Conservation (phyloP, 345 rosid genomes). For the Rhodamnia rubescens region DNA sequence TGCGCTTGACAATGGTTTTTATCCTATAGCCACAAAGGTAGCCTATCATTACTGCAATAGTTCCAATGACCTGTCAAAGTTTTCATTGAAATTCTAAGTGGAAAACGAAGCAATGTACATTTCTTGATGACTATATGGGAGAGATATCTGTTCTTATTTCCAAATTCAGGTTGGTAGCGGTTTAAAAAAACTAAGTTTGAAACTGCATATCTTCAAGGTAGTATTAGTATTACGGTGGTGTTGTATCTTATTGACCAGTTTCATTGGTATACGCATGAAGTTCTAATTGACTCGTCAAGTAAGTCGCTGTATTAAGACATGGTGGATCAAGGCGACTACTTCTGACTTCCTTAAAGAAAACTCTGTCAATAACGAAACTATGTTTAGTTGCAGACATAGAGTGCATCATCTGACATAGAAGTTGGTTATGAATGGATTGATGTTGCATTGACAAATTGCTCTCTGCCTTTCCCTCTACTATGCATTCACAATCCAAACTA, state of each 20-base stretch:
- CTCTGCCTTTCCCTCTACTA: neutral
- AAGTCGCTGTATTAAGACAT: neutral
- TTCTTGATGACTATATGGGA: neutral
- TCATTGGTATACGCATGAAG: neutral
- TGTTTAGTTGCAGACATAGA: neutral
- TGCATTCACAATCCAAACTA: neutral
- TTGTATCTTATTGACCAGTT: neutral
- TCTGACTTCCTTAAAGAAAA: neutral
- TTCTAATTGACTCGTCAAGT: neutral
- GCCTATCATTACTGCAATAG: neutral
- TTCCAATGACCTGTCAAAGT: neutral
- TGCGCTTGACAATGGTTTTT: conserved; percentile 42
- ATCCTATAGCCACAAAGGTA: conserved; percentile 47
- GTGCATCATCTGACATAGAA: neutral
- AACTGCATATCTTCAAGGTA: neutral
- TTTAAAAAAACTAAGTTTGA: neutral
- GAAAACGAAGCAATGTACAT: neutral
- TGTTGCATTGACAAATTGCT: neutral
- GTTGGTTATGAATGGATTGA: neutral
- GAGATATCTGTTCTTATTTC: neutral
- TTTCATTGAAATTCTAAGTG: neutral
- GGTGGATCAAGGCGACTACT: neutral
- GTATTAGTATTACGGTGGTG: neutral
- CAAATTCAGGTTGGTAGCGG: neutral
- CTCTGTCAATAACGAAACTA: neutral